These are phyloP conservation scores for Exophiala sp. DNA, from an alignment of 2,329 filamentous ascomycete genomes.

Conservation along the genomic window DNA sequence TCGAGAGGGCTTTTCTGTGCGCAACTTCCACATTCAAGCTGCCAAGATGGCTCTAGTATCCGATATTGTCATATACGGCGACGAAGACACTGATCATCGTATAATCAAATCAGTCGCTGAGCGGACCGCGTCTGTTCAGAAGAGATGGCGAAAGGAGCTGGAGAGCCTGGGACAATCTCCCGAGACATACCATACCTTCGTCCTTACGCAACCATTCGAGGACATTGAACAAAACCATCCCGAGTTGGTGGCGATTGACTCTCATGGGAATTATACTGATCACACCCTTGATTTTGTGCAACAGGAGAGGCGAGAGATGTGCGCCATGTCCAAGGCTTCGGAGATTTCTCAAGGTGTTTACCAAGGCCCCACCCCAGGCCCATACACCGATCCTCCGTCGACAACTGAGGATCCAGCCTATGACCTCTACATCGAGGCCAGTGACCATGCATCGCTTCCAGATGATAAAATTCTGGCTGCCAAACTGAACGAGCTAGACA, in stretches of 20 bases:
- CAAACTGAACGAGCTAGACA: conserved; percentile 53
- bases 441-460: conserved; percentile 70
- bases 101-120: conserved; percentile 61
- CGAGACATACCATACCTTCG: conserved; percentile 77
- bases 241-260: conserved; percentile 69
- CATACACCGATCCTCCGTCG: conserved; percentile 43
- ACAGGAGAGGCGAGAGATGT: conserved; percentile 88
- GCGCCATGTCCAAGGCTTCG: conserved; percentile 79
- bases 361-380: conserved; percentile 79
- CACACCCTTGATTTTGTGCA: conserved; percentile 81
- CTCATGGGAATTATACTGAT: conserved; percentile 64
- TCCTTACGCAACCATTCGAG: conserved; percentile 53
- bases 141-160: conserved; percentile 63
- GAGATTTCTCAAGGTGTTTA: conserved; percentile 87
- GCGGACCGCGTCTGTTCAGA: conserved; percentile 67
- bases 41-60: conserved; percentile 82
- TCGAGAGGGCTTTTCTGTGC: conserved; percentile 82
- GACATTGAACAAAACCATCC: conserved; percentile 66
- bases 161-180: conserved; percentile 50
- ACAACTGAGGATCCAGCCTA: conserved; percentile 48
- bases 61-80: conserved; percentile 88
- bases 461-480: conserved; percentile 61
- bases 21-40: conserved; percentile 95
- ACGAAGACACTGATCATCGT: conserved; percentile 56
- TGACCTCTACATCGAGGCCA: conserved; percentile 83